Evolutionary conservation across 768 basidiomycete genomes (phyloP), one percentile per base, ranked within the genome.

Genomic region (Naganishia antarctica): DNA sequence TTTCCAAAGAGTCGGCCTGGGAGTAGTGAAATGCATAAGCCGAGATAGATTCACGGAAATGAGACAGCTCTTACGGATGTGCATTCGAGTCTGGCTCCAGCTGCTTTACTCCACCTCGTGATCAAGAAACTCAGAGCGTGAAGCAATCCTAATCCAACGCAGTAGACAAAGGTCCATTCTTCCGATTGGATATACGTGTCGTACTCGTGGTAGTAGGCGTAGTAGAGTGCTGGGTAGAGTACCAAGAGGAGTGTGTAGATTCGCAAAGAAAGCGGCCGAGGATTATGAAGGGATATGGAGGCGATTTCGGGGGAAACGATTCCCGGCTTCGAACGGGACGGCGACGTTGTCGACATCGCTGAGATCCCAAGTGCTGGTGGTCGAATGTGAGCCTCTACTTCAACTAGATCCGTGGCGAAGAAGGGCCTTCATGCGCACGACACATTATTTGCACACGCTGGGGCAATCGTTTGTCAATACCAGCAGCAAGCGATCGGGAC

Each of bases 141-240:
- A 1, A 88, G 85, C 6, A 84, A 87, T 23, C 89, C 89, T 8
- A 99, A 83, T 3, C 85, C 79, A 15, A 93, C 87, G 69, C 88
- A 91, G 40, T 88, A 89, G 23, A 98, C 83, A 75, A 98, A 99
- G 0, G 96, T 94, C 93, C 93, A 98, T 76, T 98, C 94, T 79
- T 94, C 91, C 63, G 89, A 90, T 72, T 86, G 83, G 61, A 97
- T 80, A 88, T 90, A 96, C 66, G 86, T 80, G 71, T 94, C 90
- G 77, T 97, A 96, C 77, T 84, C 87, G 78, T 91, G 77, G 71
- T 87, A 90, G 81, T 97, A 98, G 23, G 92, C 87, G 76, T 94
- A 96, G 64, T 78, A 78, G 21, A 79, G 74, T 4, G 78, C 25
- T 0, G 80, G 78, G 68, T 81, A 81, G 46, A 78, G 68, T 9